Evolutionary conservation across 2,329 filamentous ascomycete species (phyloP), one percentile per base, ranked within the genome.

Genomic region (Plectosphaerella plurivora): DNA sequence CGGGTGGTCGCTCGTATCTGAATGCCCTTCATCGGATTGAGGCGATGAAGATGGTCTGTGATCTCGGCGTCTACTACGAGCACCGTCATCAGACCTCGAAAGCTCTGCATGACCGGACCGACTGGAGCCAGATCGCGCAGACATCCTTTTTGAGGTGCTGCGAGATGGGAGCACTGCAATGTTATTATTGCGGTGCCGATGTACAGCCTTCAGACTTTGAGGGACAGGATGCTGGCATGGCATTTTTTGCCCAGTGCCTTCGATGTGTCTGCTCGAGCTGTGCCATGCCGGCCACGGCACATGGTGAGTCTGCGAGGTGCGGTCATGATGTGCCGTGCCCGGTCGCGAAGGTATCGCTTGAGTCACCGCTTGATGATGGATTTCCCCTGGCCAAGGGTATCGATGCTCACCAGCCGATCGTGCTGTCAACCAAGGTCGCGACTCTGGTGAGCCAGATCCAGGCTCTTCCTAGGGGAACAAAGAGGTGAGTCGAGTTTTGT

Each of bases 11-110:
- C 10, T 39, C 33, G 1, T 76, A 69, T 45, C 61, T 71, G 10
- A 77, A 74, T 44, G 69, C 72, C 1, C 55, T 79, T 1, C 70
- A 75, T 52, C 65, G 68, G 42, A 75, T 80, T 28, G 72, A 79
- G 25, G 61, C 65, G 0, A 58, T 79, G 51, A 63, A 76, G 1
- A 60, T 76, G 15, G 61, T 78, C 3, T 79, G 77, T 36, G 72
- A 78, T 45, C 59, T 78, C 1, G 76, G 77, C 0, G 49, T 73
- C 0, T 58, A 66, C n/a, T 76, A 75, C 25, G 59, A 62, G 3
- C 50, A 51, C 4, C 60, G 68, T n/a, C 63, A 71, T 10, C 58
- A 60, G 11, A 54, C 53, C n/a, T 33, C 16, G 20, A n/a, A 56
- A 2, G 9, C 22, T 3, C n/a, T 49, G 1, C 45, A 50, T 5